phyloP scores from a whole-genome alignment of 495 filamentous ascomycete species.

The Penicillium cosmopolitanum region DNA sequence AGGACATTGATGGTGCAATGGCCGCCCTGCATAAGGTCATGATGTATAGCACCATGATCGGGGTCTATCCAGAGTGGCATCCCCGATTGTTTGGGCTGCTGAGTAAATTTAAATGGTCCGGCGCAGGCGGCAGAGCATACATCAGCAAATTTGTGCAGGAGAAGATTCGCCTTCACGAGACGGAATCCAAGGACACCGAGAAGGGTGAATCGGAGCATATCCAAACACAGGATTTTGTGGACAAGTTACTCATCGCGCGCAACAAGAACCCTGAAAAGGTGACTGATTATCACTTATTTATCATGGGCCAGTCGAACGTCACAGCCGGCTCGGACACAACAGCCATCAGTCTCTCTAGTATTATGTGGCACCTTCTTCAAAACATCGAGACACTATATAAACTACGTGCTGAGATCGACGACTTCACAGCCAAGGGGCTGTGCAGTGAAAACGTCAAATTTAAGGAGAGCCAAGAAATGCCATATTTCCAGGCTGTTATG shows the following conservation, averaged over 20 bases:
- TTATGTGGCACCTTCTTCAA: conserved; percentile 55
- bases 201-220: conserved; percentile 33
- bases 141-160: conserved; percentile 48
- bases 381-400: conserved; percentile 38
- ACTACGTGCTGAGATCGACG: conserved; percentile 50
- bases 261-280: conserved; percentile 60
- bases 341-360: conserved; percentile 51
- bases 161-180: conserved; percentile 42
- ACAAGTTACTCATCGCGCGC: conserved; percentile 60
- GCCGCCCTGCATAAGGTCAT: conserved; percentile 56
- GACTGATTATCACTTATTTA: conserved; percentile 52
- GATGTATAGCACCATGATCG: conserved; percentile 59
- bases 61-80: conserved; percentile 52
- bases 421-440: conserved; percentile 30
- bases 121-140: conserved; percentile 44
- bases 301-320: conserved; percentile 55
- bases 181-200: conserved; percentile 15
- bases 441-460: conserved; percentile 42
- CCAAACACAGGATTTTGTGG: conserved; percentile 50
- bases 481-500: conserved; percentile 52
- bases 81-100: conserved; percentile 42
- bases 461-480: conserved; percentile 54
- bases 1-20: conserved; percentile 67
- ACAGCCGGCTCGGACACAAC: conserved; percentile 61
- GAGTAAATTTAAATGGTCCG: conserved; percentile 44